A percentile compares a stretch with the other conserved stretches of the same genome.
These are phyloP conservation scores for Sugiyamaella mastotermitis DNA, from an alignment of 805 yeast genomes.

Conservation along the genomic window DNA sequence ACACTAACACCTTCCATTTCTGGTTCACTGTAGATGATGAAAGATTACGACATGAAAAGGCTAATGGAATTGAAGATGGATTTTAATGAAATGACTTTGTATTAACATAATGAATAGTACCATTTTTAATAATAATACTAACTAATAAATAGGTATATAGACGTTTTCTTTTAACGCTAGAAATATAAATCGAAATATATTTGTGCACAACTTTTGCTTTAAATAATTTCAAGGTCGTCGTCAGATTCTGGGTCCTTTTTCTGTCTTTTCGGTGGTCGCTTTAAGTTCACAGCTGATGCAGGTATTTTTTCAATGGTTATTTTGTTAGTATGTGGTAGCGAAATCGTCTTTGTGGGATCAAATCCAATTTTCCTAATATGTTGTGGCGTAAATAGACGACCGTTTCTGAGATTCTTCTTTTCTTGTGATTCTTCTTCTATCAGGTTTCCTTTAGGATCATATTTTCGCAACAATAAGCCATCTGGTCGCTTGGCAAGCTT, in stretches of 20 bases:
- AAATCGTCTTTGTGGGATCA: conserved; percentile 27
- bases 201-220: neutral
- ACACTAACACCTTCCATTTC: conserved; percentile 41
- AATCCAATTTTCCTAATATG: conserved; percentile 25
- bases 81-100: too few species aligned
- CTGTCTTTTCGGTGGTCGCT: conserved; percentile 1
- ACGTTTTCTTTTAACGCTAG: neutral
- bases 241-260: conserved; percentile 23
- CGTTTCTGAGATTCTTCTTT: neutral
- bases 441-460: conserved; percentile 19
- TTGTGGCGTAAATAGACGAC: conserved; percentile 18
- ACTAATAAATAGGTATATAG: neutral
- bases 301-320: conserved; percentile 17
- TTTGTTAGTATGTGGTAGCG: conserved; percentile 25
- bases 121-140: too few species aligned
- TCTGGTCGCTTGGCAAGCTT: conserved; percentile 24
- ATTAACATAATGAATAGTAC: too few species aligned
- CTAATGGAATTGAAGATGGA: conserved; percentile 11
- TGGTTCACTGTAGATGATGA: conserved; percentile 41
- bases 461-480: conserved; percentile 22
- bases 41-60: conserved; percentile 13
- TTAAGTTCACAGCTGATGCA: conserved; percentile 8
- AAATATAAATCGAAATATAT: neutral
- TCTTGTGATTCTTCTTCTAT: conserved; percentile 5
- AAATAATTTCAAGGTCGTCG: conserved; percentile 29